phyloP scores from a whole-genome alignment of 106 monocot species.

The Dioscorea zingiberensis region DNA sequence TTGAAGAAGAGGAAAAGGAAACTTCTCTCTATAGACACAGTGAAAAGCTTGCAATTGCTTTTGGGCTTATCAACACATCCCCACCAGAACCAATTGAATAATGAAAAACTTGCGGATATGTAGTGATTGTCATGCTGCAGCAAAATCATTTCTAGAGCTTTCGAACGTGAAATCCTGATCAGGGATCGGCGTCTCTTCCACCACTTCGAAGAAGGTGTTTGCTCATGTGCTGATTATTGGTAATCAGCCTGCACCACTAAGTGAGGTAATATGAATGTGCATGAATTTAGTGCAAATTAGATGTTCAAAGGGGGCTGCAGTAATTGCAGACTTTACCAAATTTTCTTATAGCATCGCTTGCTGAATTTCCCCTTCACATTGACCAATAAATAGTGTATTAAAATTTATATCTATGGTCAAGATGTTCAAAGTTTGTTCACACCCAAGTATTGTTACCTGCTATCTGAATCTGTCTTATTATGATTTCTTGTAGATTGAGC shows the following conservation, averaged over 20 bases:
- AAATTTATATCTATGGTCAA: too few species aligned
- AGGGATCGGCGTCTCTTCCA: constrained; percentile 3
- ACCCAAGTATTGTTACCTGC: too few species aligned
- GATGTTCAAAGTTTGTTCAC: too few species aligned
- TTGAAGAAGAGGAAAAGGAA: constrained; percentile 10
- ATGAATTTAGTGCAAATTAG: too few species aligned
- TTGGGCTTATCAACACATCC: constrained; percentile 8
- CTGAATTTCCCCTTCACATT: too few species aligned
- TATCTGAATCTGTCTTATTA: too few species aligned
- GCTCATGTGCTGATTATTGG: constrained; percentile 11
- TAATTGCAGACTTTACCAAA: too few species aligned
- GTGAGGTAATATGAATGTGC: too few species aligned
- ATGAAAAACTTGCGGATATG: constrained; percentile 12
- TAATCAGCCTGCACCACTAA: neutral
- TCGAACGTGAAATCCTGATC: constrained; percentile 3
- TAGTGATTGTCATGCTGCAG: constrained; percentile 10
- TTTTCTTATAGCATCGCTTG: too few species aligned
- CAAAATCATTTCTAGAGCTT: constrained; percentile 10
- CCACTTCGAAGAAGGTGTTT: constrained; percentile 7
- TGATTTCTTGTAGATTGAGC: too few species aligned
- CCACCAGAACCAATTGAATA: constrained; percentile 8
- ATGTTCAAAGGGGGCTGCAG: too few species aligned
- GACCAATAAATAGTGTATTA: too few species aligned
- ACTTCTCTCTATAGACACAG: constrained; percentile 9
- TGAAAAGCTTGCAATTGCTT: constrained; percentile 14